These are phyloP conservation scores for Tolypocladium paradoxum DNA, from an alignment of 2,329 filamentous ascomycete genomes.

Conservation along the genomic window DNA sequence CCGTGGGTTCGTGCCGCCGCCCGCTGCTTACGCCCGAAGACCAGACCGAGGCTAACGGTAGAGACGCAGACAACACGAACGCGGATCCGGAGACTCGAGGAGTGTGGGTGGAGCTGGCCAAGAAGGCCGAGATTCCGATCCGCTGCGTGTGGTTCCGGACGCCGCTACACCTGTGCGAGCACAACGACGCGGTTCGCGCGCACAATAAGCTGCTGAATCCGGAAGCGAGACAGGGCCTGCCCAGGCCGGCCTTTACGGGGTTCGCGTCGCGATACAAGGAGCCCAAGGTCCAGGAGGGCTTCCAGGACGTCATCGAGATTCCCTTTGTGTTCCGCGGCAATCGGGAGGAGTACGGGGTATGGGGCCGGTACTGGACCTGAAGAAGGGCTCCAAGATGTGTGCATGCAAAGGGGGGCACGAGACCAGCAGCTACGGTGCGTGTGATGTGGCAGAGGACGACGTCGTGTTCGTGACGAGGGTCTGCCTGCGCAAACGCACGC, in stretches of 20 bases:
- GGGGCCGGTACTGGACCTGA: constrained; percentile 69
- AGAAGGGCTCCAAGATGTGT: not conserved
- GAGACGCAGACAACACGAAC: constrained; percentile 79
- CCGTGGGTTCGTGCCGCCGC: constrained; percentile 52
- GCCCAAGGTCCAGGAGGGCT: constrained; percentile 67
- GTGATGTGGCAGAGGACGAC: no score
- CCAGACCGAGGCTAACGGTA: constrained; percentile 5
- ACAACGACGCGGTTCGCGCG: constrained; percentile 79
- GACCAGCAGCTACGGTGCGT: not conserved
- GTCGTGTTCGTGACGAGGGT: not conserved
- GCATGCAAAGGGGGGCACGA: not conserved
- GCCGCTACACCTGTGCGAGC: constrained; percentile 56
- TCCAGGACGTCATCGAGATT: constrained; percentile 65
- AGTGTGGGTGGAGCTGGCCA: constrained; percentile 69
- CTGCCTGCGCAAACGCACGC: not conserved
- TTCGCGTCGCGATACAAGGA: constrained; percentile 65
- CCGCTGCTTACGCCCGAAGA: constrained; percentile 1
- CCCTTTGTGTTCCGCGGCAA: constrained; percentile 68
- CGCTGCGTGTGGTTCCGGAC: constrained; percentile 81
- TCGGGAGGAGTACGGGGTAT: constrained; percentile 56
- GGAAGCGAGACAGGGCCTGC: constrained; percentile 63
- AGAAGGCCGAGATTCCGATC: constrained; percentile 59
- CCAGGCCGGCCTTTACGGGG: constrained; percentile 67
- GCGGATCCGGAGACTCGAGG: constrained; percentile 65
- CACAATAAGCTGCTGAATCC: constrained; percentile 67